Percentiles rank a stretch among this genome's conserved stretches.
Evolutionary conservation across 176 grass and related monocot genomes (phyloP).

Genomic region (Olyra latifolia): DNA sequence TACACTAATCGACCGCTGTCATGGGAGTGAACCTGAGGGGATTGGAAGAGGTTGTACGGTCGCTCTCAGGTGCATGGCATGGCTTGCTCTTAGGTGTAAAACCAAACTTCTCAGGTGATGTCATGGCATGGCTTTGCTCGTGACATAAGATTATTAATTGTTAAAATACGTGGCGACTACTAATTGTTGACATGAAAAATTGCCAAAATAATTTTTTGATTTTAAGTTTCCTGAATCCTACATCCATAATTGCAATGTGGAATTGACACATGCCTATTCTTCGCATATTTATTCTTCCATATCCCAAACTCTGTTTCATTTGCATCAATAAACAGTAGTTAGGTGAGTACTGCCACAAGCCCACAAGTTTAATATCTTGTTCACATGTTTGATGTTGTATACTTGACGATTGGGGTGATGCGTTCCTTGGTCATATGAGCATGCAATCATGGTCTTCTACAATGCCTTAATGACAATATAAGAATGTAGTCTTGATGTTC

Average conservation of each 20-base stretch:
- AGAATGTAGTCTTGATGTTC: not conserved
- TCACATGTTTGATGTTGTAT: not conserved
- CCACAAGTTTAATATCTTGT: not conserved
- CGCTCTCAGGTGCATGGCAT: not conserved
- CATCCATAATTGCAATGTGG: not conserved
- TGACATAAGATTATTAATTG: not conserved
- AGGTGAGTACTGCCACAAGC: not conserved
- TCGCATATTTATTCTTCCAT: not conserved
- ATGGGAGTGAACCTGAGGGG: not conserved
- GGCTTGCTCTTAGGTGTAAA: not conserved
- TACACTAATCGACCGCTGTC: not conserved
- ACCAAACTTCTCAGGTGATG: too few species aligned
- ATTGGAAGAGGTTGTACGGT: not conserved
- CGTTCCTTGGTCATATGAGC: not conserved
- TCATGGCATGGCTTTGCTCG: too few species aligned
- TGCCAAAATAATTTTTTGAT: not conserved
- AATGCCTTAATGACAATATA: not conserved
- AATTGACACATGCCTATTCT: not conserved
- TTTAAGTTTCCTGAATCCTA: not conserved
- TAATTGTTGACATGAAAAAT: not conserved
- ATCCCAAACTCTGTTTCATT: not conserved
- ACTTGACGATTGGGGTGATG: not conserved
- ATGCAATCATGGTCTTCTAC: not conserved
- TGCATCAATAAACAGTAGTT: not conserved
- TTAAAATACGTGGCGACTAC: not conserved